Evolutionary conservation across 1,139 yeast species (phyloP), one percentile per base, ranked within the genome.

Genomic region (Martiniozyma asiatica): DNA sequence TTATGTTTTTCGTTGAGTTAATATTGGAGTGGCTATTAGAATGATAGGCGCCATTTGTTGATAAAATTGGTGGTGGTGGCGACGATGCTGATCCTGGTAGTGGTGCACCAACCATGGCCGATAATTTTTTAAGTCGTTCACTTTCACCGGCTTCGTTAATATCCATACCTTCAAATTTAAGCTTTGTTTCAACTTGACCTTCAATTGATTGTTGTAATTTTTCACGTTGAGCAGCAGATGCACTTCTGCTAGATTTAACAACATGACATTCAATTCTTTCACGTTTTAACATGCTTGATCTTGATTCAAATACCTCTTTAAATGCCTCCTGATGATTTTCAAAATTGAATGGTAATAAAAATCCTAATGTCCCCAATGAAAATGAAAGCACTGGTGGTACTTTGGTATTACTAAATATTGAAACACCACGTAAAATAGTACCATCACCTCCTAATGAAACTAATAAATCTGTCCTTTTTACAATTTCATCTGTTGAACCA

Each of bases 371-470:
- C 0, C 98, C 98, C 58, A 87, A 58, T 1, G 95, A 81, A 51
- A 84, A 85, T 25, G 94, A 76, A 30, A 87, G 57, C 0, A 87
- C 81, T 0, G 97, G 98, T 1, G 96, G 95, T 3, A 84, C 94
- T 18, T 64, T 59, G 6, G 64, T 64, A 45, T 73, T 73, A 37
- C 73, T 73, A 50, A 87, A 87, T 27, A 63, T 53, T 16, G 70
- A 63, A 2, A 68, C 75, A 2, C 56, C 58, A 13, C 57, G 34
- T 28, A 87, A 56, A 38, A 87, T 84, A 0, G 97, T 87, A 8
- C 97, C 98, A 51, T 87, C 98, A 9, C 98, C 98, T 8, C 97
- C 97, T 22, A 87, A 55, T 0, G 96, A 81, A 10, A 87, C 84
- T 25, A 87, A 57, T 28, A 85, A 53, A 48, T 87, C 97, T 2